Conservation (phyloP, 1,139 yeast species). For the Blastobotrys petasosporus region DNA sequence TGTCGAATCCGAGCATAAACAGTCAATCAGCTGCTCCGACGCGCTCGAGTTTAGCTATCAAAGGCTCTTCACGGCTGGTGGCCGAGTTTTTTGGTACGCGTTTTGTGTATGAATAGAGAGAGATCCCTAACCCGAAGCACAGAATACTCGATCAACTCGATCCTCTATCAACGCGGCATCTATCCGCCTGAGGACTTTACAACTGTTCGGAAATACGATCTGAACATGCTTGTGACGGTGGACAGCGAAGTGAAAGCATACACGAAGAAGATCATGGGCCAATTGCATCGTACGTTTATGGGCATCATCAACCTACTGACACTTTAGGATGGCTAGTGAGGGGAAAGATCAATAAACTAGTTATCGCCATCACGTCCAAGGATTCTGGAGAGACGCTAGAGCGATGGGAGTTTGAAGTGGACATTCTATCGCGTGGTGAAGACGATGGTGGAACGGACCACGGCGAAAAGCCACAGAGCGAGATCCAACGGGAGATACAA, state of each 20-base stretch:
- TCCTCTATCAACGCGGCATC: slow-evolving; percentile 82
- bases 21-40: slow-evolving; percentile 20
- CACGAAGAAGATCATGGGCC: slow-evolving; percentile 62
- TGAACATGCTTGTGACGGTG: slow-evolving; percentile 63
- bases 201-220: slow-evolving; percentile 72
- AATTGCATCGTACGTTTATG: slow-evolving; percentile 46
- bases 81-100: slow-evolving; percentile 65
- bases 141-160: slow-evolving; percentile 70
- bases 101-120: background rate
- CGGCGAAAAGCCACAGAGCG: slow-evolving; percentile 39
- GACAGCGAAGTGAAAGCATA: slow-evolving; percentile 76
- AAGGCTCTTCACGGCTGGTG: slow-evolving; percentile 69
- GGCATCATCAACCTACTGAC: slow-evolving; percentile 12
- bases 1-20: slow-evolving; percentile 5
- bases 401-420: slow-evolving; percentile 78
- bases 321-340: slow-evolving; percentile 59
- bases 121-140: slow-evolving; percentile 11
- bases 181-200: slow-evolving; percentile 87
- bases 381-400: slow-evolving; percentile 67
- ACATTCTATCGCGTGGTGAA: slow-evolving; percentile 33
- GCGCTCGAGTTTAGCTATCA: slow-evolving; percentile 20
- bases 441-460: slow-evolving; percentile 8
- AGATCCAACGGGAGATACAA: slow-evolving; percentile 70
- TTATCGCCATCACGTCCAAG: slow-evolving; percentile 65
- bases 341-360: slow-evolving; percentile 61